Evolutionary conservation across 805 yeast species (phyloP).

Genomic region (Naumovozyma baii): DNA sequence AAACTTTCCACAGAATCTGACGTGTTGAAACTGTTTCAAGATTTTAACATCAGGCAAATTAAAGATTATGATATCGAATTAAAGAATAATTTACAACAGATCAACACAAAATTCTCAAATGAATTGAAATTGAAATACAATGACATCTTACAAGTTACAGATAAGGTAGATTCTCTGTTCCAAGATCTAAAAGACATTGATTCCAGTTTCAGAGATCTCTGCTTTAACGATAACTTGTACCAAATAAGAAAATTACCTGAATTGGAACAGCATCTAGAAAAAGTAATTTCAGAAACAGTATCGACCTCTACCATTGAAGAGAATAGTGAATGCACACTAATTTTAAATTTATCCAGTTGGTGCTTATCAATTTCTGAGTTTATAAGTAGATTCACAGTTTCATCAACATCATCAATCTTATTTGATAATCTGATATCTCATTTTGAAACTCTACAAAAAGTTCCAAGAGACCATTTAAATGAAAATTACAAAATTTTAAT

Average conservation of each 20-base stretch:
- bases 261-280: slow-evolving; percentile 1
- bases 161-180: slow-evolving; percentile 12
- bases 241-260: slow-evolving; percentile 18
- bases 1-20: background rate
- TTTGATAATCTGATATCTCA: slow-evolving; percentile 12
- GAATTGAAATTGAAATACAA: slow-evolving; percentile 18
- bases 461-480: background rate
- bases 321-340: slow-evolving; percentile 1
- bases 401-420: slow-evolving; percentile 8
- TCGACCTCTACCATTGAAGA: background rate
- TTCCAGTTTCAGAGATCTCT: slow-evolving; percentile 19
- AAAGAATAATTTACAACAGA: slow-evolving; percentile 8
- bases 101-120: slow-evolving; percentile 13
- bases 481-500: slow-evolving; percentile 7
- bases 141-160: slow-evolving; percentile 21
- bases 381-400: slow-evolving; percentile 10
- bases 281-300: background rate
- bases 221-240: slow-evolving; percentile 23
- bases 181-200: slow-evolving; percentile 14
- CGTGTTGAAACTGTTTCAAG: background rate
- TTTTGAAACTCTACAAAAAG: slow-evolving; percentile 7
- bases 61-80: slow-evolving; percentile 12
- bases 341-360: slow-evolving; percentile 20
- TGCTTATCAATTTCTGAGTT: slow-evolving; percentile 16
- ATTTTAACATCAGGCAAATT: slow-evolving; percentile 2